Conservation (phyloP, 129 eudicot species). For the Smallanthus sonchifolius region DNA sequence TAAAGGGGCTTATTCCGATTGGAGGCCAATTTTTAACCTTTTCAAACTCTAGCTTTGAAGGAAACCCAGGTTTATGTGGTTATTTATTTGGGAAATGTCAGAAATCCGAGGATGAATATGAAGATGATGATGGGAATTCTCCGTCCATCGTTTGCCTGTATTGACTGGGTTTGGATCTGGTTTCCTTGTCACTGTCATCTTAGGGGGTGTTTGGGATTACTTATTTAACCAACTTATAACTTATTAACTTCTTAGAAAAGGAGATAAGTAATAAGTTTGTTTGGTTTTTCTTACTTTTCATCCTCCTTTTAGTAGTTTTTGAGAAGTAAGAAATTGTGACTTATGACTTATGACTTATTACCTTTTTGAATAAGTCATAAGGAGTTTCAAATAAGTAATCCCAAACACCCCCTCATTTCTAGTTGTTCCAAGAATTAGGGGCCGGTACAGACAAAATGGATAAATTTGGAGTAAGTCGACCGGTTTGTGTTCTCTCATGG, state of each 20-base stretch:
- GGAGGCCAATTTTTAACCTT: slow-evolving; percentile 26
- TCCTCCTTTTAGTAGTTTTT: no score
- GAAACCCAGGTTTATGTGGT: neutral
- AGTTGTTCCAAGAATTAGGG: slow-evolving; percentile 25
- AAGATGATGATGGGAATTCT: neutral
- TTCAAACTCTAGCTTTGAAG: neutral
- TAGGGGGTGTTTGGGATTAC: no score
- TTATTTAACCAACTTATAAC: no score
- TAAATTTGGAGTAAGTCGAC: neutral
- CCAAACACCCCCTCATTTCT: no score
- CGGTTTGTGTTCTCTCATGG: neutral
- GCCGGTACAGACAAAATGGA: neutral
- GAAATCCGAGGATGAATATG: slow-evolving; percentile 13
- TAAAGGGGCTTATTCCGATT: slow-evolving; percentile 40
- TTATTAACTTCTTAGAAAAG: no score
- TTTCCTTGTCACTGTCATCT: slow-evolving; percentile 34
- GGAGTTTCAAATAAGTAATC: no score
- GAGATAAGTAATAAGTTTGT: no score
- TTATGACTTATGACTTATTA: no score
- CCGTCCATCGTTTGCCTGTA: slow-evolving; percentile 24
- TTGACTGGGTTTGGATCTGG: slow-evolving; percentile 41
- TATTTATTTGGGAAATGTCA: neutral
- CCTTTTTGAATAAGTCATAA: no score
- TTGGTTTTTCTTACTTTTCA: no score
- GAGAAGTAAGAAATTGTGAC: no score